phyloP scores from a whole-genome alignment of 495 filamentous ascomycete species.

The Daldinia concentrica region DNA sequence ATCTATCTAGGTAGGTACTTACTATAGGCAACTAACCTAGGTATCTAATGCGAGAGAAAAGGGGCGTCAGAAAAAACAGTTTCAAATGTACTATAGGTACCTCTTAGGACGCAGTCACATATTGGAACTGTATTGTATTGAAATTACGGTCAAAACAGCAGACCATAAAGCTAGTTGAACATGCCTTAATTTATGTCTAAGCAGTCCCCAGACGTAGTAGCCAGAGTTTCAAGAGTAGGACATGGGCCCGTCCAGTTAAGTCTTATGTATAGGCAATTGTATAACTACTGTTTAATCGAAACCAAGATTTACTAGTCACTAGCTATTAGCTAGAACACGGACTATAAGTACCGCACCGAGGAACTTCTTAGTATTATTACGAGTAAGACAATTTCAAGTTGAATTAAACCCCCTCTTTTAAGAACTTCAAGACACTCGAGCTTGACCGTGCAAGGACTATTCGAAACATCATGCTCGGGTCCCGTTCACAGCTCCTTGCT shows the following conservation, averaged over 20 bases:
- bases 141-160: too few relatives aligned
- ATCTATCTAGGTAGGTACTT: neutral
- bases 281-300: neutral
- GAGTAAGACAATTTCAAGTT: neutral
- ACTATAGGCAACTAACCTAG: too few relatives aligned
- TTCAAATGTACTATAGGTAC: too few relatives aligned
- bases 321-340: neutral
- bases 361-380: neutral
- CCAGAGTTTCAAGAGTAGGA: too few relatives aligned
- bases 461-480: neutral
- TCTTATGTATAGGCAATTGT: neutral
- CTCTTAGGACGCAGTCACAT: too few relatives aligned
- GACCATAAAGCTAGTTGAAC: too few relatives aligned
- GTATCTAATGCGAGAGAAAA: too few relatives aligned
- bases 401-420: too few relatives aligned
- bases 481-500: conserved; percentile 21
- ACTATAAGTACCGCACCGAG: neutral
- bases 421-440: neutral
- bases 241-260: neutral
- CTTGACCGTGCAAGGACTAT: neutral
- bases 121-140: too few relatives aligned
- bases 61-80: too few relatives aligned
- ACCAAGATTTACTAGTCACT: neutral
- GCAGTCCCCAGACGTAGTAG: neutral
- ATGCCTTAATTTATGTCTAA: neutral